phyloP scores from a whole-genome alignment of 2,329 filamentous ascomycete species.

The Arthrobotrys sphaeroides region DNA sequence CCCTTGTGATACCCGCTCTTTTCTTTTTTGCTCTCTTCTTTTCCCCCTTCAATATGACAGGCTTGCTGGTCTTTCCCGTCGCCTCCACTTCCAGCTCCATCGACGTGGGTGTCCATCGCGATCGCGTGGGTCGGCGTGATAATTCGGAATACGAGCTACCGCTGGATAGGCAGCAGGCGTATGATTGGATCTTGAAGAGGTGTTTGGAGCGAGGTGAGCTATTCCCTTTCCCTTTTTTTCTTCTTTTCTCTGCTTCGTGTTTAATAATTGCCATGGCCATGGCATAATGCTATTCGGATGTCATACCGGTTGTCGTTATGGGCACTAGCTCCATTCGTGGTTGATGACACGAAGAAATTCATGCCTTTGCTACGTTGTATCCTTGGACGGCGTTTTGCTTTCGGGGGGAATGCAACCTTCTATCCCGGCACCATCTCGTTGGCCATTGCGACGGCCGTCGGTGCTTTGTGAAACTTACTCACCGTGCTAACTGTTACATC shows the following conservation, averaged over 20 bases:
- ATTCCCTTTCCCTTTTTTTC: neutral
- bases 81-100: constrained; percentile 20
- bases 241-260: neutral
- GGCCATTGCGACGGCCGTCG: neutral
- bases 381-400: neutral
- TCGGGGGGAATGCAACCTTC: constrained; percentile 5
- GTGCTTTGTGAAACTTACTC: constrained; percentile 31
- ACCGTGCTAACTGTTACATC: constrained; percentile 18
- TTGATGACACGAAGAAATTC: constrained; percentile 22
- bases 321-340: constrained; percentile 14
- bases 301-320: constrained; percentile 15
- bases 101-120: constrained; percentile 4
- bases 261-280: constrained; percentile 12
- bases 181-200: constrained; percentile 49
- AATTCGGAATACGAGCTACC: constrained; percentile 40
- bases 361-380: constrained; percentile 3
- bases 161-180: constrained; percentile 32
- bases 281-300: constrained; percentile 9
- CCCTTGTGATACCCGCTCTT: constrained; percentile 27
- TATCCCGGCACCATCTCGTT: neutral
- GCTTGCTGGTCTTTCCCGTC: constrained; percentile 34
- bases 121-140: constrained; percentile 31
- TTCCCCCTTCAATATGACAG: constrained; percentile 26
- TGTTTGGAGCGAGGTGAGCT: constrained; percentile 46
- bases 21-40: constrained; percentile 21